Conservation (phyloP, 2,329 filamentous ascomycete genomes). For the Metarhizium sp. region DNA sequence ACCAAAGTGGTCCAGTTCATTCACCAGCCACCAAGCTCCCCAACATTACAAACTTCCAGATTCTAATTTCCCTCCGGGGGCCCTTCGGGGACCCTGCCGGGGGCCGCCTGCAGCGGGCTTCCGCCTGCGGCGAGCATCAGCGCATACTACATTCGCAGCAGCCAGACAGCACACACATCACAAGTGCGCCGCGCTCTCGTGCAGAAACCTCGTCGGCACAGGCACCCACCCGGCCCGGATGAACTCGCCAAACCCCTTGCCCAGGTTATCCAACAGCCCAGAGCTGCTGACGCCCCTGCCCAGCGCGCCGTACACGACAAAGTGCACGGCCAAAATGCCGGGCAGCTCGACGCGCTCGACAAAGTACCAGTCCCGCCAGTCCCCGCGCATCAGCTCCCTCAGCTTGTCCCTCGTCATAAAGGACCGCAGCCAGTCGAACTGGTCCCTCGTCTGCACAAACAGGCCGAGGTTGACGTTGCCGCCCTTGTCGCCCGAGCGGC, state of each 20-base stretch:
- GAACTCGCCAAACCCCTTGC: conserved; percentile 43
- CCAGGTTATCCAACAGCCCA: conserved; percentile 35
- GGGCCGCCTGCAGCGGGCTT: no score
- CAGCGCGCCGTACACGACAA: conserved; percentile 37
- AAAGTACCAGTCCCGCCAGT: conserved; percentile 20
- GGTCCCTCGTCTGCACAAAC: conserved; percentile 32
- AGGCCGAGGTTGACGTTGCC: conserved; percentile 34
- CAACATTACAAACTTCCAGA: no score
- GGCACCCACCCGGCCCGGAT: conserved; percentile 22
- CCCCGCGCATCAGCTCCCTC: conserved; percentile 24
- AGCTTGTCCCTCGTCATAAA: conserved; percentile 31
- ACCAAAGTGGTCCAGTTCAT: no score
- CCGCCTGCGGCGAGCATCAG: neutral
- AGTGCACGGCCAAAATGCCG: conserved; percentile 35
- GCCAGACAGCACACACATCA: neutral
- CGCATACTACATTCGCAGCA: neutral
- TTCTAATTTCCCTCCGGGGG: no score
- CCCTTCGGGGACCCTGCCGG: no score
- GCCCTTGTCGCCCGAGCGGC: conserved; percentile 30
- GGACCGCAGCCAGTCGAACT: conserved; percentile 34
- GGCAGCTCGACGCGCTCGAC: conserved; percentile 40
- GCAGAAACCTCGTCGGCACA: conserved; percentile 11
- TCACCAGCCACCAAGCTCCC: no score
- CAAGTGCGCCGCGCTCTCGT: conserved; percentile 1
- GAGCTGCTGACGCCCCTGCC: conserved; percentile 38